Percentiles rank a stretch among this genome's conserved stretches.
Conservation (phyloP, 2,329 filamentous ascomycete genomes). For the Neonectria magnoliae region DNA sequence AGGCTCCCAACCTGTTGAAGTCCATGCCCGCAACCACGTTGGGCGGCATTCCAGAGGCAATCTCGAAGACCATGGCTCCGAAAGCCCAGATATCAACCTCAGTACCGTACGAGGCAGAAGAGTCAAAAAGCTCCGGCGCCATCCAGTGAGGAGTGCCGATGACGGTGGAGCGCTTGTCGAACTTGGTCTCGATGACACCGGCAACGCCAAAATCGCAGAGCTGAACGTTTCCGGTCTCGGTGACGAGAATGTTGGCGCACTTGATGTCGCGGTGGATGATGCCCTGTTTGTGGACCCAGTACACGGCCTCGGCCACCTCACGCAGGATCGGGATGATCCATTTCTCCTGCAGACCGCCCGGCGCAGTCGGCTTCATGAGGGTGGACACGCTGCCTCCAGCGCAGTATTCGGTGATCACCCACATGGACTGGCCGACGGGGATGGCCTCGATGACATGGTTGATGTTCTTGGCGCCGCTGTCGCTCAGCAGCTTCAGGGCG, state of each 20-base stretch:
- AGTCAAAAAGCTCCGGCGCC: constrained; percentile 80
- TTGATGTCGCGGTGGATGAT: constrained; percentile 79
- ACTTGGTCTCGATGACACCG: constrained; percentile 78
- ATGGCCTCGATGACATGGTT: constrained; percentile 84
- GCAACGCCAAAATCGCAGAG: constrained; percentile 88
- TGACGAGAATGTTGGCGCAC: constrained; percentile 82
- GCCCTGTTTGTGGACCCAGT: constrained; percentile 74
- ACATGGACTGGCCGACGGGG: constrained; percentile 81
- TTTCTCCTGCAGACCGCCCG: constrained; percentile 73
- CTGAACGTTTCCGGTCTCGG: constrained; percentile 79
- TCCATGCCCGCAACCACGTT: constrained; percentile 66
- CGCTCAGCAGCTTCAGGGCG: constrained; percentile 76
- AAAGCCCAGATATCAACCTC: constrained; percentile 88
- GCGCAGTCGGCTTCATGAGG: constrained; percentile 73
- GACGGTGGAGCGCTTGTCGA: constrained; percentile 81
- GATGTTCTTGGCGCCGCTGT: constrained; percentile 80
- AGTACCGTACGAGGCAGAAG: constrained; percentile 72
- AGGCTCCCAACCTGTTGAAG: constrained; percentile 61
- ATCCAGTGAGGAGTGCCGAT: constrained; percentile 89
- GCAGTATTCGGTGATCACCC: constrained; percentile 90
- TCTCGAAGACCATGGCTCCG: constrained; percentile 82
- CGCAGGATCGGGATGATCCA: constrained; percentile 75
- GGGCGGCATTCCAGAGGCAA: constrained; percentile 80
- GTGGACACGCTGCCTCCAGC: constrained; percentile 84
- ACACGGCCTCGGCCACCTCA: constrained; percentile 72